Percentiles rank a stretch among this genome's conserved stretches.
phyloP scores from a whole-genome alignment of 805 yeast genomes.

The Hanseniaspora lachancei region DNA sequence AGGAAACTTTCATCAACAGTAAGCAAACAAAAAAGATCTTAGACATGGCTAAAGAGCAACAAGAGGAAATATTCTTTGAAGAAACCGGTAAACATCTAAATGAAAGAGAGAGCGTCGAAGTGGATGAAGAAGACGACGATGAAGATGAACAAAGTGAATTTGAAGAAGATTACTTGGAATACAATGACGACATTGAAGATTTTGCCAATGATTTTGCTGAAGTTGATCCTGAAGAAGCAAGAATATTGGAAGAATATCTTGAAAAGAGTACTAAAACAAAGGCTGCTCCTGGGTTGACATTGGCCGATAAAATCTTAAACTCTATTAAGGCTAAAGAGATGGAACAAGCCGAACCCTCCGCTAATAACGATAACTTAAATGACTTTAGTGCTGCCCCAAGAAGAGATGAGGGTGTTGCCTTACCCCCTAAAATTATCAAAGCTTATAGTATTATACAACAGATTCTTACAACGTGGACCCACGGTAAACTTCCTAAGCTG shows the following conservation, averaged over 20 bases:
- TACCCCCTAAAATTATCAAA: conserved; percentile 92
- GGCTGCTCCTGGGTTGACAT: conserved; percentile 37
- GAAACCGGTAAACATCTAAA: conserved; percentile 27
- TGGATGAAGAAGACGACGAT: conserved; percentile 7
- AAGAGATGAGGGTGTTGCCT: conserved; percentile 58
- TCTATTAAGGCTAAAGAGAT: conserved; percentile 65
- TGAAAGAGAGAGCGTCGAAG: conserved; percentile 15
- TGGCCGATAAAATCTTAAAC: conserved; percentile 91
- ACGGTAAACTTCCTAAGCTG: conserved; percentile 91
- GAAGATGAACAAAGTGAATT: conserved; percentile 28
- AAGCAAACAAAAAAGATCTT: conserved; percentile 70
- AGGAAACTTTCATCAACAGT: conserved; percentile 65
- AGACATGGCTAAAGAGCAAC: conserved; percentile 84
- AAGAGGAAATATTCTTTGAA: conserved; percentile 72
- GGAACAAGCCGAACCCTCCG: conserved; percentile 17
- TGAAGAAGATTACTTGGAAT: conserved; percentile 31
- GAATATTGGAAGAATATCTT: conserved; percentile 66
- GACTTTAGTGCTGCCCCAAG: conserved; percentile 20
- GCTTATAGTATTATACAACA: conserved; percentile 89
- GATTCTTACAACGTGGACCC: conserved; percentile 75
- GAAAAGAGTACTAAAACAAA: conserved; percentile 31
- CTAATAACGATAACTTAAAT: conserved; percentile 21
- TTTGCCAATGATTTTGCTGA: conserved; percentile 43
- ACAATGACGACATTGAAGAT: conserved; percentile 37
- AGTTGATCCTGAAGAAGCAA: conserved; percentile 71